Percentiles rank a stretch among this genome's conserved stretches.
phyloP scores from a whole-genome alignment of 345 rosid species.

The Corymbia maculata region DNA sequence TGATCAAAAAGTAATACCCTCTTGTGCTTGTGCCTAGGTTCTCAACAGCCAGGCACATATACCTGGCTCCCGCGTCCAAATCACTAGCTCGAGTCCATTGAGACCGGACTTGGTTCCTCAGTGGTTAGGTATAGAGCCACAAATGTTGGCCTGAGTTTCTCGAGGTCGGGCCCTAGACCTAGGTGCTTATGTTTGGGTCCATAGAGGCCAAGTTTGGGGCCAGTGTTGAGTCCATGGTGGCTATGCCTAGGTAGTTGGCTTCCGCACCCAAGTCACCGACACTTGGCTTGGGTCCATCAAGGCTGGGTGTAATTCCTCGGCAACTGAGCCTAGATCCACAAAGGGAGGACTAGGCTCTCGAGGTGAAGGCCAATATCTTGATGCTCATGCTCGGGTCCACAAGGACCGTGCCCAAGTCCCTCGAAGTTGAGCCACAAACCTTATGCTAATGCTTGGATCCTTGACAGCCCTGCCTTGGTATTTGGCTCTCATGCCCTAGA shows the following conservation, averaged over 20 bases:
- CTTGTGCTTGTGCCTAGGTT: accelerated
- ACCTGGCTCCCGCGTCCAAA: neutral
- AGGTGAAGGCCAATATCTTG: neutral
- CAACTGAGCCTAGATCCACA: accelerated
- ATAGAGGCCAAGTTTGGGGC: accelerated
- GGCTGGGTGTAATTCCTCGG: neutral
- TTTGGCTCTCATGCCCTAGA: neutral
- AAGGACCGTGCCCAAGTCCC: neutral
- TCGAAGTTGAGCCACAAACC: accelerated
- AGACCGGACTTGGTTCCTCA: neutral
- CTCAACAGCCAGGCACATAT: neutral
- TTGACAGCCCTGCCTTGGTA: neutral
- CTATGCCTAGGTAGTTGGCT: neutral
- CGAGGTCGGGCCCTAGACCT: neutral
- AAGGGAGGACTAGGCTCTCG: no score
- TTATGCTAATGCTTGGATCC: accelerated
- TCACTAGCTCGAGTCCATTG: neutral
- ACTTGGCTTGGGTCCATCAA: neutral
- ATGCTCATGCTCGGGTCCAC: accelerated
- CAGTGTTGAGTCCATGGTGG: accelerated
- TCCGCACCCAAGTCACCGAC: neutral
- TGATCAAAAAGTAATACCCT: neutral
- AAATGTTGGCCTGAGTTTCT: neutral
- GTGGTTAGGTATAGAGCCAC: neutral
- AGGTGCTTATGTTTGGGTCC: neutral